Evolutionary conservation across 306 rosid genomes (phyloP).

Genomic region (Trifolium repens): DNA sequence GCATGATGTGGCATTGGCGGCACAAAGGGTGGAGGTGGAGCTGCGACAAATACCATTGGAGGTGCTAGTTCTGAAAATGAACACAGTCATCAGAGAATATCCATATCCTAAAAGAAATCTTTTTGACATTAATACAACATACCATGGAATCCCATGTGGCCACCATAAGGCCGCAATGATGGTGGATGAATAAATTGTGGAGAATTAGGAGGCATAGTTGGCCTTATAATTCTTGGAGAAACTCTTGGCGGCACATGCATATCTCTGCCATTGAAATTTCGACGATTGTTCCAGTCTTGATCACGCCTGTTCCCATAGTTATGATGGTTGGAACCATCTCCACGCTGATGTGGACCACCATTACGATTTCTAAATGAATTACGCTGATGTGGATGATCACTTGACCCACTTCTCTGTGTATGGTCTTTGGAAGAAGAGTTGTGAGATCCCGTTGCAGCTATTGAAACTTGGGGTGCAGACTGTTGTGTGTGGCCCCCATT

Average conservation of each 20-base stretch:
- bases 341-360: conserved; percentile 68
- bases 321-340: conserved; percentile 75
- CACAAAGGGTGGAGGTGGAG: conserved; percentile 58
- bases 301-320: conserved; percentile 66
- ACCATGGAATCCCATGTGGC: conserved; percentile 71
- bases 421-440: conserved; percentile 62
- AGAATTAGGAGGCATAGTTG: conserved; percentile 61
- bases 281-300: conserved; percentile 73
- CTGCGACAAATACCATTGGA: conserved; percentile 55
- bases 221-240: conserved; percentile 60
- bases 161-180: conserved; percentile 56
- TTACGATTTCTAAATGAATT: conserved; percentile 63
- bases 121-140: conserved; percentile 39
- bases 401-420: conserved; percentile 59
- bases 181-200: conserved; percentile 55
- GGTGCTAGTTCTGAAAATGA: conserved; percentile 56
- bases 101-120: conserved; percentile 11
- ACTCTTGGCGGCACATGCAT: conserved; percentile 57
- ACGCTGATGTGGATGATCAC: conserved; percentile 66
- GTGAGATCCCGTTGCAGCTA: conserved; percentile 49
- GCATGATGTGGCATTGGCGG: conserved; percentile 57
- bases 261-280: conserved; percentile 64
- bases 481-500: conserved; percentile 59
- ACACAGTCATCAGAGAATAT: conserved; percentile 38
- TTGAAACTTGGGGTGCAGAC: conserved; percentile 48